A percentile compares a stretch with the other conserved stretches of the same genome.
Conservation (phyloP, 2,329 filamentous ascomycete genomes). For the Diaporthe sp. region DNA sequence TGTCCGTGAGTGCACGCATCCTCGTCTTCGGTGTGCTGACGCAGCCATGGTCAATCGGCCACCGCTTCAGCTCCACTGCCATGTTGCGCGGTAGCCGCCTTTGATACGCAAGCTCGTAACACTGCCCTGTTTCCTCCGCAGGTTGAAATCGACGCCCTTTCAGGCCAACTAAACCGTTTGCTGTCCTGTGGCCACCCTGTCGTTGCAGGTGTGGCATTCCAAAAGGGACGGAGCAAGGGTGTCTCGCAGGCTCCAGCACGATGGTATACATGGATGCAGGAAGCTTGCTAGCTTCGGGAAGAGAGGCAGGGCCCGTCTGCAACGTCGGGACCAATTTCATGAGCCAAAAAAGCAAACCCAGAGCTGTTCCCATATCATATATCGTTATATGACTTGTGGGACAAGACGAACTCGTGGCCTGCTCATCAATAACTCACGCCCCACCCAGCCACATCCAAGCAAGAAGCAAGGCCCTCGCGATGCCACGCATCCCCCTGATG, state of each 20-base stretch:
- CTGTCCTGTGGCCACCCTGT: not conserved
- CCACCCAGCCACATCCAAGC: not conserved
- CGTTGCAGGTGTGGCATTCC: slow-evolving; percentile 34
- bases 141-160: slow-evolving; percentile 10
- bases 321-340: slow-evolving; percentile 21
- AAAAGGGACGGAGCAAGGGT: slow-evolving; percentile 31
- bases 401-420: slow-evolving; percentile 9
- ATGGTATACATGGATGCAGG: slow-evolving; percentile 34
- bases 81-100: slow-evolving; percentile 3
- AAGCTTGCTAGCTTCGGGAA: slow-evolving; percentile 31
- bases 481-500: slow-evolving; percentile 7
- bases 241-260: slow-evolving; percentile 24
- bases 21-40: not conserved
- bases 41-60: not conserved
- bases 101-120: not conserved
- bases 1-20: not conserved
- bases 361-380: slow-evolving; percentile 8
- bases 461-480: slow-evolving; percentile 15
- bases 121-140: slow-evolving; percentile 8
- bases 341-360: slow-evolving; percentile 7
- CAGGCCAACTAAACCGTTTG: not conserved
- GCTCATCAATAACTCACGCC: slow-evolving; percentile 1
- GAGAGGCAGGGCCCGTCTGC: slow-evolving; percentile 27
- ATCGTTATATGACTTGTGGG: slow-evolving; percentile 20
- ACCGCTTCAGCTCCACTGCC: not conserved